phyloP scores from a whole-genome alignment of 495 filamentous ascomycete genomes.

The Xeromyces bisporus region DNA sequence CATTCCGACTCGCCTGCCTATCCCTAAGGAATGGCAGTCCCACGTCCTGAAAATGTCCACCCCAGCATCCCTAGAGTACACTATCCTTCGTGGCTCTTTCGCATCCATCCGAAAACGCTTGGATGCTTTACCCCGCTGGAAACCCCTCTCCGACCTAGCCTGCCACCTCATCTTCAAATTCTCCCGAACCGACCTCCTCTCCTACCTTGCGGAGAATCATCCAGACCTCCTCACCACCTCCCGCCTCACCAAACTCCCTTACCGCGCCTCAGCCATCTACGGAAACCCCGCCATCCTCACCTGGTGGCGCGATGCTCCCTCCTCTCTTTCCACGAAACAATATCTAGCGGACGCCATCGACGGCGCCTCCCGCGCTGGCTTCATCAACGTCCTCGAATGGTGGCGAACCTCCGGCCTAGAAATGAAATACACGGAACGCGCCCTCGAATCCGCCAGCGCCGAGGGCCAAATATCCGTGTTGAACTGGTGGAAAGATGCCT shows the following conservation, averaged over 20 bases:
- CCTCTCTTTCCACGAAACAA: constrained; percentile 61
- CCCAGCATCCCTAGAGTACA: constrained; percentile 55
- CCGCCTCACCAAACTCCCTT: constrained; percentile 63
- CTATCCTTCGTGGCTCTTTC: constrained; percentile 56
- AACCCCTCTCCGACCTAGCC: constrained; percentile 59
- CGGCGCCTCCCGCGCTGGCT: constrained; percentile 66
- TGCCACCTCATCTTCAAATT: constrained; percentile 88
- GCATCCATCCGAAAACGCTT: constrained; percentile 50
- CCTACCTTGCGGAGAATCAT: constrained; percentile 61
- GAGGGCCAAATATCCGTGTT: constrained; percentile 71
- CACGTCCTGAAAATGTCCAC: constrained; percentile 31
- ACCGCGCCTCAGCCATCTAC: constrained; percentile 71
- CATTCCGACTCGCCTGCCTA: constrained; percentile 56
- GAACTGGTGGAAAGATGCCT: constrained; percentile 74
- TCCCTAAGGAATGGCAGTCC: constrained; percentile 57
- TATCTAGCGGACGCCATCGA: constrained; percentile 68
- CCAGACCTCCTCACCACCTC: constrained; percentile 70
- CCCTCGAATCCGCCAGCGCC: constrained; percentile 69
- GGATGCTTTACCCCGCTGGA: constrained; percentile 45
- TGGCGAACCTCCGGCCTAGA: constrained; percentile 69
- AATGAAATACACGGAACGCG: constrained; percentile 67
- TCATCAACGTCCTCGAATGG: constrained; percentile 76
- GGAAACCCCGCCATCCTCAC: constrained; percentile 70
- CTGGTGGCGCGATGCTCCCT: constrained; percentile 71
- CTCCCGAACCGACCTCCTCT: constrained; percentile 57